Percentiles rank a stretch among this genome's conserved stretches.
Conservation (phyloP, 2,329 filamentous ascomycete species). For the Paracorniculantispora psalliotae region DNA sequence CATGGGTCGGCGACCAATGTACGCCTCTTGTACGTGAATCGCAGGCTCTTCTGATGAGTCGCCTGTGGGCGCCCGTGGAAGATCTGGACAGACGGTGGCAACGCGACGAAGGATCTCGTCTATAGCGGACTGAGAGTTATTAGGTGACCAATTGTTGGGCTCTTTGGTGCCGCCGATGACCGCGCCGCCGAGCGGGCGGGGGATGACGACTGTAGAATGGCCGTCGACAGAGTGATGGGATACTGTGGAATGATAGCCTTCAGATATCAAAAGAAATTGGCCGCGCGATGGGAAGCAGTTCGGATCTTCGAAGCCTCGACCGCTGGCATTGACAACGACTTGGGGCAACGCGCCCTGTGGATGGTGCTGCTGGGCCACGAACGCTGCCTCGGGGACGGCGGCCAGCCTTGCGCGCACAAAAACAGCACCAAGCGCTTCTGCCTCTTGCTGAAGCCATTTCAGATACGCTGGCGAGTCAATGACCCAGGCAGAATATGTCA, state of each 20-base stretch:
- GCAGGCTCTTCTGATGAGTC: not conserved
- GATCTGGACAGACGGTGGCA: not conserved
- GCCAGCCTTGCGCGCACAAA: not conserved
- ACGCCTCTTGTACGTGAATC: not conserved
- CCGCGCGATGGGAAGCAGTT: conserved; percentile 4
- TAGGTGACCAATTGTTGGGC: conserved; percentile 3
- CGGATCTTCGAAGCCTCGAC: not conserved
- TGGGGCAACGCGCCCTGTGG: not conserved
- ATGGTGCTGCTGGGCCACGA: not conserved
- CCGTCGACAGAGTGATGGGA: conserved; percentile 4
- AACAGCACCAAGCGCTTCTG: not conserved
- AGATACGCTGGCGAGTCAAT: not conserved
- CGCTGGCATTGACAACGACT: conserved; percentile 7
- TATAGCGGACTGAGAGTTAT: not conserved
- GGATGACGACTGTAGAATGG: conserved; percentile 2
- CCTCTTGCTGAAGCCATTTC: conserved; percentile 1
- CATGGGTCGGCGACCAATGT: conserved; percentile 10
- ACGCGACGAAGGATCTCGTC: not conserved
- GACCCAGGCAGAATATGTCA: conserved; percentile 7
- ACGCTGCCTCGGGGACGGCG: not conserved
- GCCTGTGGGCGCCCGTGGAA: not conserved
- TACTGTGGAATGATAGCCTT: not conserved
- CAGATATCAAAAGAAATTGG: not conserved
- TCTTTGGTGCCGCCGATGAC: conserved; percentile 9
- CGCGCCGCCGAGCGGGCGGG: not conserved